phyloP scores from a whole-genome alignment of 2,329 filamentous ascomycete genomes.

The Phoma sp. region DNA sequence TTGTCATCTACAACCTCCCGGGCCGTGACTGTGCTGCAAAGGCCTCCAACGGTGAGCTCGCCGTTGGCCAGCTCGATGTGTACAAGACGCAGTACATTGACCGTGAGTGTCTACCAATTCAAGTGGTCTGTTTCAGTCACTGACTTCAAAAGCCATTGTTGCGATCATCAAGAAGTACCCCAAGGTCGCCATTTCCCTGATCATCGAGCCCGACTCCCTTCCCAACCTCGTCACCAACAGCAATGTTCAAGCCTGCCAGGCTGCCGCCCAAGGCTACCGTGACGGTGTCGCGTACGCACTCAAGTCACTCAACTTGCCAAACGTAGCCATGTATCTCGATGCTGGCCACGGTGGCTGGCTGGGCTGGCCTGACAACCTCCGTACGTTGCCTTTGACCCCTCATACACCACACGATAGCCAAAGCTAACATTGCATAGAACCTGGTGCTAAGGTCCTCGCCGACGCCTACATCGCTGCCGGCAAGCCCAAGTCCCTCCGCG shows the following conservation, averaged over 20 bases:
- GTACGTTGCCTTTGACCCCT: constrained; percentile 19
- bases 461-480: constrained; percentile 56
- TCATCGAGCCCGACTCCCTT: constrained; percentile 67
- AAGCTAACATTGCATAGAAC: constrained; percentile 38
- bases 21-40: constrained; percentile 69
- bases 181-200: constrained; percentile 45
- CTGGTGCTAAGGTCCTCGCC: constrained; percentile 59
- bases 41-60: constrained; percentile 69
- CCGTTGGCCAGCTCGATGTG: constrained; percentile 57
- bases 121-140: neutral
- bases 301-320: constrained; percentile 63
- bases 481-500: constrained; percentile 57
- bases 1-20: constrained; percentile 70
- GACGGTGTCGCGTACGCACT: constrained; percentile 65
- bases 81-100: constrained; percentile 63
- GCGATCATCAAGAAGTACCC: constrained; percentile 62
- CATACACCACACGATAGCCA: neutral
- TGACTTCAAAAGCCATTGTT: constrained; percentile 53
- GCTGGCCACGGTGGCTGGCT: constrained; percentile 71
- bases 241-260: constrained; percentile 60
- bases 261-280: constrained; percentile 63
- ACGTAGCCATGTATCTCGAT: constrained; percentile 70
- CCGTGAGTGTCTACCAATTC: constrained; percentile 34
- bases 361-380: constrained; percentile 67
- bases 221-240: constrained; percentile 69